Percentiles rank a stretch among this genome's conserved stretches.
Evolutionary conservation across 805 yeast species (phyloP).

Genomic region (Nakazawaea ernobii): DNA sequence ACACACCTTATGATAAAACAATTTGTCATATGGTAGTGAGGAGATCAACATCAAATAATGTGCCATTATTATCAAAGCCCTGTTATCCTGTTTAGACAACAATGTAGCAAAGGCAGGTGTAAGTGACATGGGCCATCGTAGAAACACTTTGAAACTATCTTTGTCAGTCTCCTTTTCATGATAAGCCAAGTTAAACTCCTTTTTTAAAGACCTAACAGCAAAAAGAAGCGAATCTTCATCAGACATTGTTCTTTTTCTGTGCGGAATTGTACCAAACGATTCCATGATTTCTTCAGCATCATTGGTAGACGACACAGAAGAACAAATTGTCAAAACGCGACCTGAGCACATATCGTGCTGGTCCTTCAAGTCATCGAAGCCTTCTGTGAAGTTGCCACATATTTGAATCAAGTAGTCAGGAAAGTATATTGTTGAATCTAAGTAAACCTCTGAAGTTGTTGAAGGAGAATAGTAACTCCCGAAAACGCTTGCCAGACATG

Average conservation of each 20-base stretch:
- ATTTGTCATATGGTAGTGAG: neutral
- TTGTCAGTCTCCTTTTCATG: slow-evolving; percentile 5
- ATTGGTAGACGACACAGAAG: neutral
- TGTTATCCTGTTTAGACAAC: neutral
- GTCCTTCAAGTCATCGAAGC: neutral
- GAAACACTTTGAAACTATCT: neutral
- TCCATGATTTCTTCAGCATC: neutral
- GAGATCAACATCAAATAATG: slow-evolving; percentile 5
- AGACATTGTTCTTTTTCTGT: neutral
- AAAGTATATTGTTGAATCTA: neutral
- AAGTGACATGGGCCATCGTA: slow-evolving; percentile 8
- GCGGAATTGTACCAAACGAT: neutral
- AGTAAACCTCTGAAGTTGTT: neutral
- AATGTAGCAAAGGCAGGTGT: neutral
- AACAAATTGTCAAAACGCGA: neutral
- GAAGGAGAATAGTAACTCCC: slow-evolving; percentile 1
- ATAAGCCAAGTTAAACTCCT: slow-evolving; percentile 20
- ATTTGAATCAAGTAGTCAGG: slow-evolving; percentile 2
- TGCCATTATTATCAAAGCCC: slow-evolving; percentile 7
- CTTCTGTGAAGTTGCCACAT: neutral
- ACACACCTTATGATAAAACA: neutral
- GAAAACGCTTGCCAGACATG: neutral
- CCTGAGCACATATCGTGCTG: neutral
- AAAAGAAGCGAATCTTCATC: neutral
- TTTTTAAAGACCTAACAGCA: slow-evolving; percentile 20